These are phyloP conservation scores for Xylaria cubensis DNA, from an alignment of 495 filamentous ascomycete genomes.

Conservation along the genomic window DNA sequence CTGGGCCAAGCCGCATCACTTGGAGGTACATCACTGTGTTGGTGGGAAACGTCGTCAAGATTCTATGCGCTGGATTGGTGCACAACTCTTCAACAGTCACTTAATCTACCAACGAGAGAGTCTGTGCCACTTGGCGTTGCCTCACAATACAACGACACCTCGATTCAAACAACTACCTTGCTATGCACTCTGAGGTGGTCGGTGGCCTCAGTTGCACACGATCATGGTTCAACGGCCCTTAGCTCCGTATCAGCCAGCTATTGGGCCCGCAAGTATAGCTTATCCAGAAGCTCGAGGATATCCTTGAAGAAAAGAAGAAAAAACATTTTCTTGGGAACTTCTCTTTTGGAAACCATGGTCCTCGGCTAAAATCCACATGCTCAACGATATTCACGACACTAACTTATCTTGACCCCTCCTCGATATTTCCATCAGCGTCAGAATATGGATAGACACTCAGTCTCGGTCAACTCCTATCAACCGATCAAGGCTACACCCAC, in stretches of 20 bases:
- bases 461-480: conserved; percentile 26
- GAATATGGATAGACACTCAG: conserved; percentile 10
- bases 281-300: neutral
- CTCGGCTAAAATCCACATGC: conserved; percentile 13
- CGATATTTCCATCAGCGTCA: conserved; percentile 22
- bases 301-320: conserved; percentile 20
- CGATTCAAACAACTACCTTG: conserved; percentile 16
- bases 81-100: conserved; percentile 11
- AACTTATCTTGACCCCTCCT: conserved; percentile 16
- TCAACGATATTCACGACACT: conserved; percentile 15
- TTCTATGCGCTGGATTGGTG: conserved; percentile 7
- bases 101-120: conserved; percentile 15
- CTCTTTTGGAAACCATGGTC: conserved; percentile 13
- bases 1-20: conserved; percentile 3
- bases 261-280: conserved; percentile 5
- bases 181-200: conserved; percentile 10
- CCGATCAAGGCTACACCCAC: conserved; percentile 22
- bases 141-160: conserved; percentile 18
- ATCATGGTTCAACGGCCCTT: conserved; percentile 27
- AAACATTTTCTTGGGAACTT: neutral
- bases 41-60: conserved; percentile 10
- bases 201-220: conserved; percentile 23
- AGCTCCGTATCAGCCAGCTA: conserved; percentile 23
- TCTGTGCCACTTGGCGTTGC: conserved; percentile 12
- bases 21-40: conserved; percentile 6